These are phyloP conservation scores for Trypanosoma congolense DNA, from an alignment of 208 protist genomes.

Conservation along the genomic window DNA sequence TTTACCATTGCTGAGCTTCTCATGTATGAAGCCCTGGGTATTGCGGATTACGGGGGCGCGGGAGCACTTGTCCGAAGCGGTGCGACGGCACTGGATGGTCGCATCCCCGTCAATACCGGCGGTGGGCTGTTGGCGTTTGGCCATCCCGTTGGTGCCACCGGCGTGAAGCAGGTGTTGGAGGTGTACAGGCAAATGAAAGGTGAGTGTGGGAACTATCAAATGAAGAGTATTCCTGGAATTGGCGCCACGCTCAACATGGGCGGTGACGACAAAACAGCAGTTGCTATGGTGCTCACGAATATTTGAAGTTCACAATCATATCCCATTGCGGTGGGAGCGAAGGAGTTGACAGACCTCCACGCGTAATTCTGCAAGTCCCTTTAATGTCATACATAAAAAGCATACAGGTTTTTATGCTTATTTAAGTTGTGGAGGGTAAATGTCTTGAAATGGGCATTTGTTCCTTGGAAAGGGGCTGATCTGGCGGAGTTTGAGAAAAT, in stretches of 20 bases:
- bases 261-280: constrained; percentile 90
- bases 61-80: constrained; percentile 78
- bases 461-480: no score
- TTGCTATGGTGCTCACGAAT: constrained; percentile 80
- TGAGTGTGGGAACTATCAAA: constrained; percentile 82
- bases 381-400: no score
- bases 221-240: constrained; percentile 70
- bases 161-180: constrained; percentile 91
- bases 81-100: constrained; percentile 63
- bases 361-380: no score
- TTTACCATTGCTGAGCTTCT: constrained; percentile 90
- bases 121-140: constrained; percentile 89
- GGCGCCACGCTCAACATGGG: constrained; percentile 91
- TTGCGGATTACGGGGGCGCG: constrained; percentile 78
- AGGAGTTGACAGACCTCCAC: no score
- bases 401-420: no score
- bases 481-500: no score
- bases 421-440: no score
- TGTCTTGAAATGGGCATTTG: no score
- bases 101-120: constrained; percentile 88
- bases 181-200: constrained; percentile 92
- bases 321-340: no score
- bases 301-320: no score
- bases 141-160: constrained; percentile 88
- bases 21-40: constrained; percentile 92